A percentile compares a stretch with the other conserved stretches of the same genome.
These are phyloP conservation scores for Bruguiera sexangula DNA, from an alignment of 345 rosid genomes.

Conservation along the genomic window DNA sequence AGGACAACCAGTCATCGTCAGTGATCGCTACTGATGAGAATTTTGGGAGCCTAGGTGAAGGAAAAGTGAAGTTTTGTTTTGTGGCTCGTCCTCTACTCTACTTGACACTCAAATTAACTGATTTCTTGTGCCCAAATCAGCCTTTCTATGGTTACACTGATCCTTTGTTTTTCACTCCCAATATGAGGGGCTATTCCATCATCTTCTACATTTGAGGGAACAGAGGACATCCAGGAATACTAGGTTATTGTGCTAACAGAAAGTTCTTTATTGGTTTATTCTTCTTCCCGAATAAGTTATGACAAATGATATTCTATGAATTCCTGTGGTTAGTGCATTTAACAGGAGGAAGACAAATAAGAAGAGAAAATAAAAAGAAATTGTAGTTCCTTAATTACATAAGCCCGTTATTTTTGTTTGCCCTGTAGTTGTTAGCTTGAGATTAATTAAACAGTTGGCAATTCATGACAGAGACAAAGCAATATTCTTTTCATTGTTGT, in stretches of 20 bases:
- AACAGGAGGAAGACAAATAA: background rate
- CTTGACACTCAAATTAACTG: conserved; percentile 43
- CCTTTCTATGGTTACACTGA: conserved; percentile 41
- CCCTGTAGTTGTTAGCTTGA: no score
- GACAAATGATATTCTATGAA: background rate
- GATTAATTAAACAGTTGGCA: no score
- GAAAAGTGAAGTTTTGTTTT: conserved; percentile 52
- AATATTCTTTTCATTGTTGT: no score
- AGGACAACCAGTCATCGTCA: conserved; percentile 65
- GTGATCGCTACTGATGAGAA: conserved; percentile 65
- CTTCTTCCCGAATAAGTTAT: background rate
- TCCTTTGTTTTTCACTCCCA: conserved; percentile 40
- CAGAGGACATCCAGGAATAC: conserved; percentile 42
- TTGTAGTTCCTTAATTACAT: background rate
- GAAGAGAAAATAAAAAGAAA: background rate
- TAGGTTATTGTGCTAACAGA: background rate
- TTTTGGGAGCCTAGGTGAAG: conserved; percentile 33
- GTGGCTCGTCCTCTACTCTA: conserved; percentile 36
- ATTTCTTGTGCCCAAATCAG: conserved; percentile 44
- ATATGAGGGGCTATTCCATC: conserved; percentile 43
- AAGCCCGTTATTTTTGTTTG: no score
- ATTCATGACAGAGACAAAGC: no score
- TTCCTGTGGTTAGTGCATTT: background rate
- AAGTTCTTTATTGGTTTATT: background rate
- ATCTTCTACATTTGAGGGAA: conserved; percentile 37